These are phyloP conservation scores for Nissolia schottii DNA, from an alignment of 306 rosid genomes.

Conservation along the genomic window DNA sequence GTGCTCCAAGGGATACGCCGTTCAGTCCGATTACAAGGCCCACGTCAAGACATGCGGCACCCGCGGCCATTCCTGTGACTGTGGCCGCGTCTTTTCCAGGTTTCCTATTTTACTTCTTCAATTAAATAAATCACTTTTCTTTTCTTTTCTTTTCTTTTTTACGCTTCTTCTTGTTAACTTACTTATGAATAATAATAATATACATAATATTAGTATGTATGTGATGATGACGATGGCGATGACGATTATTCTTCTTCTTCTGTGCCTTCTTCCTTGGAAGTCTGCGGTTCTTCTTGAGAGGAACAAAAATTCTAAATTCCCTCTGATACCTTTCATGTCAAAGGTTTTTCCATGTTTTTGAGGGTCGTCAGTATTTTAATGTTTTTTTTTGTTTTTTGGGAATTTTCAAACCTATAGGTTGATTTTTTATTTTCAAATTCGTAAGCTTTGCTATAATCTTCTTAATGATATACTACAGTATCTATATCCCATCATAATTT, in stretches of 20 bases:
- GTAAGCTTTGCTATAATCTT: too few species aligned
- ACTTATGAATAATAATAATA: too few species aligned
- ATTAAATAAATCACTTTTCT: too few species aligned
- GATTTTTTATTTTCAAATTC: background rate
- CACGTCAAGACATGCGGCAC: slow-evolving; percentile 99
- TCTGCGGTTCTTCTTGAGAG: background rate
- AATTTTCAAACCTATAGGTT: background rate
- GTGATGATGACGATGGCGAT: too few species aligned
- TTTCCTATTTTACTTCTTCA: too few species aligned
- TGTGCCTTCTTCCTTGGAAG: slow-evolving; percentile 17
- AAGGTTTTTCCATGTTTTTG: slow-evolving; percentile 12
- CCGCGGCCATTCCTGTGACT: slow-evolving; percentile 95
- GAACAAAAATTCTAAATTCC: slow-evolving; percentile 12
- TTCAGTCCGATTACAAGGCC: slow-evolving; percentile 94
- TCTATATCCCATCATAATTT: too few species aligned
- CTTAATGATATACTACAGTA: too few species aligned
- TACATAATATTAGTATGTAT: too few species aligned
- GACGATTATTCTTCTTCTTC: slow-evolving; percentile 25
- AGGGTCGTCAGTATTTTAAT: background rate
- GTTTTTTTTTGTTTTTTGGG: background rate
- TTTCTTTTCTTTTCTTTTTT: background rate
- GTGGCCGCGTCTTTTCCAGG: slow-evolving; percentile 99
- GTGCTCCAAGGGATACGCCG: slow-evolving; percentile 91
- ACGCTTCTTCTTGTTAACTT: background rate
- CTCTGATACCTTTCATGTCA: slow-evolving; percentile 7